phyloP scores from a whole-genome alignment of 306 rosid genomes.

The Cucurbita argyrosperma region DNA sequence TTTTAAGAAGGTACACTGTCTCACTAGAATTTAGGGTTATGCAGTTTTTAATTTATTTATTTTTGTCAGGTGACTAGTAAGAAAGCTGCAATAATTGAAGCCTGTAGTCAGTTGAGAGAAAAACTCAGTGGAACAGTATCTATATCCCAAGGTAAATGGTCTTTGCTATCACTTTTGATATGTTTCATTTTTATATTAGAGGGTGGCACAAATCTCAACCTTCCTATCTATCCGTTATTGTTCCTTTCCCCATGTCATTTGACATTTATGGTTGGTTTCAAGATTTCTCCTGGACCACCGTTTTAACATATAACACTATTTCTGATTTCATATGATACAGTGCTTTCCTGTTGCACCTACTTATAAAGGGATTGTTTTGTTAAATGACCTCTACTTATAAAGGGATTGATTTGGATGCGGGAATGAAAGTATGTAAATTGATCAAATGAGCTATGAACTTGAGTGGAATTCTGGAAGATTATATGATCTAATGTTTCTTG shows the following conservation, averaged over 20 bases:
- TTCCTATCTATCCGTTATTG: neutral
- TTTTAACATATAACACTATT: neutral
- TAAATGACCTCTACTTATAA: too few relatives aligned
- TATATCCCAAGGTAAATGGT: constrained; percentile 47
- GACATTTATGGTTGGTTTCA: neutral
- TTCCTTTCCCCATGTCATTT: neutral
- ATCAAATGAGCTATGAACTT: neutral
- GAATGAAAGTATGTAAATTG: neutral
- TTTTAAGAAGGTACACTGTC: neutral
- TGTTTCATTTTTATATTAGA: neutral
- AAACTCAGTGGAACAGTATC: constrained; percentile 54
- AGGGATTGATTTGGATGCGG: neutral
- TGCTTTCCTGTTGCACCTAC: neutral
- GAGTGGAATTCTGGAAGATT: neutral
- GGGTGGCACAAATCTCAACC: neutral
- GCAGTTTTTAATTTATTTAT: neutral
- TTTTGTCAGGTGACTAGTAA: constrained; percentile 64
- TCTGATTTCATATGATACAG: neutral
- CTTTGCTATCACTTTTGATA: neutral
- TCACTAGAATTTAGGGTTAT: neutral
- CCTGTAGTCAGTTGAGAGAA: constrained; percentile 46
- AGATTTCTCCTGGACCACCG: neutral
- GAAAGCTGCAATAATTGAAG: constrained; percentile 70
- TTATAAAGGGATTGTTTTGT: too few relatives aligned
- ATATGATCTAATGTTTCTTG: neutral